Conservation (phyloP, 2,329 filamentous ascomycete species). For the Penicillium sp. region DNA sequence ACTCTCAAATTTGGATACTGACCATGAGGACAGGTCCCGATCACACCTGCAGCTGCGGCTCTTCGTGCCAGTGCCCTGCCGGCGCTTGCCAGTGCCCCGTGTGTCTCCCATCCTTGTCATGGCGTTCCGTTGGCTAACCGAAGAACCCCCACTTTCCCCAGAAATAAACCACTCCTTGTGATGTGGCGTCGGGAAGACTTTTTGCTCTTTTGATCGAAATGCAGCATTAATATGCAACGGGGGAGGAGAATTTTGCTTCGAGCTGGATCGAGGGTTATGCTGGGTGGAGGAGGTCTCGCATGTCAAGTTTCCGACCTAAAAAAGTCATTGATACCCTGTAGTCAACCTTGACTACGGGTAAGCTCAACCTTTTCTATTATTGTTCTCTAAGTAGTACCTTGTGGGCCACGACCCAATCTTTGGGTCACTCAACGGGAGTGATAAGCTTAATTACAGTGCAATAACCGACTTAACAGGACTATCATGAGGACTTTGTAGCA, state of each 20-base stretch:
- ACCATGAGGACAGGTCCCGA: conserved; percentile 25
- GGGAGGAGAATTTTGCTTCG: conserved; percentile 1
- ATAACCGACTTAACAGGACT: neutral
- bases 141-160: conserved; percentile 4
- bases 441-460: conserved; percentile 9
- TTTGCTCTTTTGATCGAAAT: conserved; percentile 2
- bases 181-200: neutral
- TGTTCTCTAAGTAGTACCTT: conserved; percentile 21
- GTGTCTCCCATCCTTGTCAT: conserved; percentile 11
- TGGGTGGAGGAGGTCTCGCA: neutral
- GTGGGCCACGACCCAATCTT: conserved; percentile 18
- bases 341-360: conserved; percentile 8
- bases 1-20: conserved; percentile 5
- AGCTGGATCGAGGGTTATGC: neutral
- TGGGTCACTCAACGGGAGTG: conserved; percentile 6
- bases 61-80: conserved; percentile 40
- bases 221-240: neutral
- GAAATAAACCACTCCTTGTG: conserved; percentile 20
- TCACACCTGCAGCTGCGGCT: conserved; percentile 40
- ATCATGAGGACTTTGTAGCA: neutral
- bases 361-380: conserved; percentile 16
- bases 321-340: conserved; percentile 4
- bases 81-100: conserved; percentile 39
- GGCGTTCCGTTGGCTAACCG: conserved; percentile 7
- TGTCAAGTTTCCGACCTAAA: conserved; percentile 1